A percentile compares a stretch with the other conserved stretches of the same genome.
phyloP scores from a whole-genome alignment of 2,329 filamentous ascomycete genomes.

The Podosphaera leucotricha region DNA sequence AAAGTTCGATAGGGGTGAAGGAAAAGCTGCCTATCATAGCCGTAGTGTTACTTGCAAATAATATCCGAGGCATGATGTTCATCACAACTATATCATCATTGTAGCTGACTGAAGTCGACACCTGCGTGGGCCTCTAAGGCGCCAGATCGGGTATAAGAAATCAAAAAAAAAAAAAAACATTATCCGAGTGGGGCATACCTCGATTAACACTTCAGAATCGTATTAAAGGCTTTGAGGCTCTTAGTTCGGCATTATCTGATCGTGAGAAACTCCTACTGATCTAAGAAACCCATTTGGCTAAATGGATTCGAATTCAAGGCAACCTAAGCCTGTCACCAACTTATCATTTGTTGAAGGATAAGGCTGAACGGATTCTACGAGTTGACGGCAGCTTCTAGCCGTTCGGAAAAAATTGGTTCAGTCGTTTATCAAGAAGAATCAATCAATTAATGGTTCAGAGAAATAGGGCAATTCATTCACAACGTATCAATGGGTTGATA shows the following conservation, averaged over 20 bases:
- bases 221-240: not conserved
- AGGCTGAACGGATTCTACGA: too few relatives aligned
- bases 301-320: not conserved
- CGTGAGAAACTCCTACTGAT: not conserved
- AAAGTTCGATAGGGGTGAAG: too few relatives aligned
- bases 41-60: too few relatives aligned
- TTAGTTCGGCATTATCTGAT: not conserved
- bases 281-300: not conserved
- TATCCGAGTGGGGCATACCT: not conserved
- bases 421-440: not conserved
- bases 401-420: not conserved
- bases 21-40: too few relatives aligned
- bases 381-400: not conserved
- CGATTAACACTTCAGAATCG: not conserved
- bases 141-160: too few relatives aligned
- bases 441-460: not conserved
- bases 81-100: too few relatives aligned
- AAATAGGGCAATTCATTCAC: not conserved
- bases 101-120: too few relatives aligned
- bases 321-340: not conserved
- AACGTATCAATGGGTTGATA: too few relatives aligned
- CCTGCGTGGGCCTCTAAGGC: too few relatives aligned
- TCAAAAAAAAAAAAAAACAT: not conserved
- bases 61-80: too few relatives aligned
- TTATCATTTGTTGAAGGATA: slow-evolving; percentile 1